Conservation (phyloP, 176 grass and related monocot genomes). For the Microstegium vimineum region DNA sequence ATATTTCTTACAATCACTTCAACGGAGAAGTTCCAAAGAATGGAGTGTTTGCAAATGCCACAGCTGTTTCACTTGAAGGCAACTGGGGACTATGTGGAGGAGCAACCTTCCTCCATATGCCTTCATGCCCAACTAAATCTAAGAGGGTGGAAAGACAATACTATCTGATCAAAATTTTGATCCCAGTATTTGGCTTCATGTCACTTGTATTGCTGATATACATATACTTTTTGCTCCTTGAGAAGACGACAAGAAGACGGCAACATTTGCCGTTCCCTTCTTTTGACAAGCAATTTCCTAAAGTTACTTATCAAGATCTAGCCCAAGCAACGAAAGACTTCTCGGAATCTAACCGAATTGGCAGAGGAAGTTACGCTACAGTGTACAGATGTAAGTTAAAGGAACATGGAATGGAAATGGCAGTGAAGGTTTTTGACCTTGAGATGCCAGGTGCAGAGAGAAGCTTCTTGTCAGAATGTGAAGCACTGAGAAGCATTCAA, state of each 20-base stretch:
- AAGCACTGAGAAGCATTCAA: constrained; percentile 38
- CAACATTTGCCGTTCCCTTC: background rate
- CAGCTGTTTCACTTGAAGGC: background rate
- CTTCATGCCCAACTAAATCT: background rate
- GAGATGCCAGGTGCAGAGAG: constrained; percentile 21
- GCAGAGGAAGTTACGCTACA: constrained; percentile 41
- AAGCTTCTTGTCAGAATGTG: constrained; percentile 51
- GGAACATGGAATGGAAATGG: background rate
- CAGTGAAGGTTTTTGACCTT: constrained; percentile 47
- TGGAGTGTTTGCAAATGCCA: background rate
- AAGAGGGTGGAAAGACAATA: background rate
- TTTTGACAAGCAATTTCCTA: background rate
- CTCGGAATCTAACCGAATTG: constrained; percentile 24
- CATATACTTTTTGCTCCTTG: background rate
- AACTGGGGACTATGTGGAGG: constrained; percentile 30
- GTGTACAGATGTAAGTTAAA: constrained; percentile 43
- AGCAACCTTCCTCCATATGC: background rate
- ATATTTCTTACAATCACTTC: constrained; percentile 18
- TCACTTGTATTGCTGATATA: background rate
- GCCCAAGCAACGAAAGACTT: constrained; percentile 35
- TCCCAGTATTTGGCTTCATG: constrained; percentile 4
- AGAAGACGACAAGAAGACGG: background rate
- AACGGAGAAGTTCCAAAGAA: background rate
- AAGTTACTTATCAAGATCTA: constrained; percentile 34
- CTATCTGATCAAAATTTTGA: background rate